These are phyloP conservation scores for Phyllosticta capitalensis DNA, from an alignment of 2,329 filamentous ascomycete species.

Conservation along the genomic window DNA sequence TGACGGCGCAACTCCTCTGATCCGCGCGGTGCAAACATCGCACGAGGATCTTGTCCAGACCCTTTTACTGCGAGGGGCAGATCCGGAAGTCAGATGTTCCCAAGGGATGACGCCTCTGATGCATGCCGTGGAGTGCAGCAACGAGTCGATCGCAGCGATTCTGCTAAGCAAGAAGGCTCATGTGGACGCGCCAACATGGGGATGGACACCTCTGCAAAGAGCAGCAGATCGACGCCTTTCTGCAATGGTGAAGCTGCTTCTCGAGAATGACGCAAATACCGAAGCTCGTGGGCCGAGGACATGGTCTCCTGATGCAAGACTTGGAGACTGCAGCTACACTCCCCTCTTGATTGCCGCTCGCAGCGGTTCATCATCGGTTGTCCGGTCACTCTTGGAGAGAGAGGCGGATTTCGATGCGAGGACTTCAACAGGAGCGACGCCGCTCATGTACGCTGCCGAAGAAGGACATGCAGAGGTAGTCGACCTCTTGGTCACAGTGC, in stretches of 20 bases:
- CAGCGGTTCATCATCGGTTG: not conserved
- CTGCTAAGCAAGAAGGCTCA: slow-evolving; percentile 1
- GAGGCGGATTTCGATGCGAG: slow-evolving; percentile 6
- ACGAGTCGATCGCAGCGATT: slow-evolving; percentile 4
- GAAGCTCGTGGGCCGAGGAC: slow-evolving; percentile 2
- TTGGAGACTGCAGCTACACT: slow-evolving; percentile 4
- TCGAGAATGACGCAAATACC: slow-evolving; percentile 3
- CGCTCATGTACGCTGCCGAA: slow-evolving; percentile 9
- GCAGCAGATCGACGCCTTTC: not conserved
- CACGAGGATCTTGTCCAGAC: slow-evolving; percentile 7
- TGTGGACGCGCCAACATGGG: not conserved
- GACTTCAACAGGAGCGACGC: slow-evolving; percentile 6
- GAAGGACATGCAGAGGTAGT: slow-evolving; percentile 2
- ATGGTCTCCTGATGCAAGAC: not conserved
- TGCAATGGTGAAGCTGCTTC: slow-evolving; percentile 1
- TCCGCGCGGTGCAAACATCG: slow-evolving; percentile 3
- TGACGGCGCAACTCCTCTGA: slow-evolving; percentile 2
- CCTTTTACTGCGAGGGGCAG: slow-evolving; percentile 1
- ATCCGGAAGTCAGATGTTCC: slow-evolving; percentile 1
- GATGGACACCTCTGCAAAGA: slow-evolving; percentile 1
- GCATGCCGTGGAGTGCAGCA: not conserved
- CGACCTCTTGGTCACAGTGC: not conserved
- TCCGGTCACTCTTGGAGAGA: slow-evolving; percentile 3
- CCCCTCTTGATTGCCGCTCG: not conserved
- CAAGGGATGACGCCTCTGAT: slow-evolving; percentile 6